Evolutionary conservation across 768 basidiomycete genomes (phyloP).

Genomic region (Lactarius pseudohatsudake): DNA sequence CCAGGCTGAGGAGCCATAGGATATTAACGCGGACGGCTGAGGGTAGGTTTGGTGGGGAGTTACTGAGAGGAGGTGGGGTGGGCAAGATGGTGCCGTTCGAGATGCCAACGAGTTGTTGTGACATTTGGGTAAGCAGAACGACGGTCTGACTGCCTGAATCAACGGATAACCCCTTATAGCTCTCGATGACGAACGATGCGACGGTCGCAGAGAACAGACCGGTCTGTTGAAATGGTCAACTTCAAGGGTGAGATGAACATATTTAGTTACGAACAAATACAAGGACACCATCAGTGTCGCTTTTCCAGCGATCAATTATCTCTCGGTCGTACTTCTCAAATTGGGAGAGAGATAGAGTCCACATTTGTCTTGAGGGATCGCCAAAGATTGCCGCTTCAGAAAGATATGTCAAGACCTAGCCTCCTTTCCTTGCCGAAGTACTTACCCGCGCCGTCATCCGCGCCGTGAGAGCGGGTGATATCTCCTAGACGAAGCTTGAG

Average conservation of each 20-base stretch:
- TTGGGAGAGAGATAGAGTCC: slow-evolving; percentile 2
- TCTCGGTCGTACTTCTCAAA: neutral
- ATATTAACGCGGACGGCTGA: slow-evolving; percentile 1
- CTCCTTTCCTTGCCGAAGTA: no score
- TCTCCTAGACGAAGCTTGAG: neutral
- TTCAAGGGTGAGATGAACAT: neutral
- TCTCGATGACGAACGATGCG: slow-evolving; percentile 3
- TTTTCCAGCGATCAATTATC: neutral
- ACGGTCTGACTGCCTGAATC: neutral
- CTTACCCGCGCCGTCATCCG: neutral
- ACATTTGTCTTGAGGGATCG: slow-evolving; percentile 8
- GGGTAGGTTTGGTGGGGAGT: neutral
- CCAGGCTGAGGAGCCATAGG: slow-evolving; percentile 7
- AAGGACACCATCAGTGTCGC: neutral
- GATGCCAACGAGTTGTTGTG: slow-evolving; percentile 6
- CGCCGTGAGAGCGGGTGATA: neutral
- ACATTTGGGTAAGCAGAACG: neutral
- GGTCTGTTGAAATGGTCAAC: neutral
- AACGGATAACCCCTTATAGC: neutral
- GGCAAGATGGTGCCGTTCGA: neutral
- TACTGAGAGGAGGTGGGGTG: neutral
- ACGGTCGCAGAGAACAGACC: slow-evolving; percentile 12
- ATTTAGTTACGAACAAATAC: neutral
- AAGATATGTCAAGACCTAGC: neutral
- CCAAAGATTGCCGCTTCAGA: neutral